phyloP scores from a whole-genome alignment of 208 protist species.

The Acanthamoeba healyi region DNA sequence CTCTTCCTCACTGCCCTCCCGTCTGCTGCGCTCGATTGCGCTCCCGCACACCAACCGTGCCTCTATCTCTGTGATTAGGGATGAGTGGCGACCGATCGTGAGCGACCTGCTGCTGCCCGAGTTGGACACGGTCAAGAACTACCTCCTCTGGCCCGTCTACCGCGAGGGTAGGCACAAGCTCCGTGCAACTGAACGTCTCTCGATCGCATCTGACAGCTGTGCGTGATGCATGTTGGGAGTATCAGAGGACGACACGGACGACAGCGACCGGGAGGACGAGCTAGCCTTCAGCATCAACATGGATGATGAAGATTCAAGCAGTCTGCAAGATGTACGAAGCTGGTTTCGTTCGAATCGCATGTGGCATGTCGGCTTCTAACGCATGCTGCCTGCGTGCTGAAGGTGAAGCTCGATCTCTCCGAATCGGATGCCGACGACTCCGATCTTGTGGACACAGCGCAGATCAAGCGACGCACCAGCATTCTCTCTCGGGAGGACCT shows the following conservation, averaged over 20 bases:
- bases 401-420: conserved; percentile 33
- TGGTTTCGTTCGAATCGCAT: no score
- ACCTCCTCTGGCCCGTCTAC: conserved; percentile 2
- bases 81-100: conserved; percentile 15
- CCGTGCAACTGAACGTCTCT: no score
- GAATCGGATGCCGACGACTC: not conserved
- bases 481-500: not conserved
- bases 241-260: conserved; percentile 12
- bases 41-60: no score
- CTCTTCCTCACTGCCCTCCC: not conserved
- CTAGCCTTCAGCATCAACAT: not conserved
- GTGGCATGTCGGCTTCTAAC: not conserved
- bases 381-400: no score
- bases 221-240: not conserved
- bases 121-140: not conserved
- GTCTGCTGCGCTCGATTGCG: not conserved
- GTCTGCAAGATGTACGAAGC: not conserved
- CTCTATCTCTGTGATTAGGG: not conserved
- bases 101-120: not conserved
- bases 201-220: not conserved
- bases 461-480: not conserved
- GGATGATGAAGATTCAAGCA: not conserved
- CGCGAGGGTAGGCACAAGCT: not conserved
- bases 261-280: not conserved
- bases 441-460: not conserved